These are phyloP conservation scores for Tricholoma sp. DNA, from an alignment of 768 basidiomycete genomes.

Conservation along the genomic window DNA sequence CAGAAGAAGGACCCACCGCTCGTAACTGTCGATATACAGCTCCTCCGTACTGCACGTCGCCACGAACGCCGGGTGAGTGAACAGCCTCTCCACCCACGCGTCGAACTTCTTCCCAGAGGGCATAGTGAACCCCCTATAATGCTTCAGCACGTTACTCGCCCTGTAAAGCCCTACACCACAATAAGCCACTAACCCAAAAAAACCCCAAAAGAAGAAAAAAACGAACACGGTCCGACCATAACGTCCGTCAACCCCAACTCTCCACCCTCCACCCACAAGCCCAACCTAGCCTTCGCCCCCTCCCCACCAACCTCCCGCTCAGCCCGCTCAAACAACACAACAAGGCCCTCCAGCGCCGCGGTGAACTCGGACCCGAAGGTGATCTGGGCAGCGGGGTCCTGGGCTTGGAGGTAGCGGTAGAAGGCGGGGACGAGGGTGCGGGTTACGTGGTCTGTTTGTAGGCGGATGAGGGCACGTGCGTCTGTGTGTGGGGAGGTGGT, in stretches of 20 bases:
- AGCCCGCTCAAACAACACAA: slow-evolving; percentile 51
- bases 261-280: slow-evolving; percentile 55
- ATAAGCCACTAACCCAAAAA: no score
- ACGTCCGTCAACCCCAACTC: slow-evolving; percentile 61
- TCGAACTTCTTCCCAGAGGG: slow-evolving; percentile 44
- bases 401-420: slow-evolving; percentile 72
- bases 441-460: slow-evolving; percentile 65
- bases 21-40: slow-evolving; percentile 68
- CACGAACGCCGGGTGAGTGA: slow-evolving; percentile 59
- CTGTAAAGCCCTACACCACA: slow-evolving; percentile 58
- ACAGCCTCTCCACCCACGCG: slow-evolving; percentile 48
- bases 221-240: slow-evolving; percentile 67
- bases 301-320: slow-evolving; percentile 44
- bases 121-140: slow-evolving; percentile 64
- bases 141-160: slow-evolving; percentile 54
- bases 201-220: background rate
- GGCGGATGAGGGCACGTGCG: slow-evolving; percentile 59
- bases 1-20: slow-evolving; percentile 35
- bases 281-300: slow-evolving; percentile 39
- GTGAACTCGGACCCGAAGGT: slow-evolving; percentile 49
- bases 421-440: slow-evolving; percentile 65
- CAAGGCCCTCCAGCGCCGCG: slow-evolving; percentile 44
- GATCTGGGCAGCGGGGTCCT: slow-evolving; percentile 49
- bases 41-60: slow-evolving; percentile 64
- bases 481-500: slow-evolving; percentile 44